Evolutionary conservation across 306 rosid species (phyloP).

Genomic region (Datisca glomerata): DNA sequence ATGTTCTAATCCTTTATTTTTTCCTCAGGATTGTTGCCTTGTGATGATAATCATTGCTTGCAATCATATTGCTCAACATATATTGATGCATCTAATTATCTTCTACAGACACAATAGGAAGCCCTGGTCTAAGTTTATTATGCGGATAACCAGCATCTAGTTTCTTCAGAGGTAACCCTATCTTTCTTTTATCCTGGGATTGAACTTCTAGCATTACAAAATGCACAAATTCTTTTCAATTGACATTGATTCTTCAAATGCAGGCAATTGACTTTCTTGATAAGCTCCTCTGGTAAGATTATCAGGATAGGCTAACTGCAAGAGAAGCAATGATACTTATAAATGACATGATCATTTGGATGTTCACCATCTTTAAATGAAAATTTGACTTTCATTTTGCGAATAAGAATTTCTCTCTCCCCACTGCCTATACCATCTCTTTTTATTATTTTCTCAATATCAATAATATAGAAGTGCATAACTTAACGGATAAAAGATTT

Average conservation of each 20-base stretch:
- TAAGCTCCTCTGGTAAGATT: conserved; percentile 91
- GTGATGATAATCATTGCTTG: no score
- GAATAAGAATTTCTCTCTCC: neutral
- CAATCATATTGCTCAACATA: no score
- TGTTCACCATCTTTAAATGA: neutral
- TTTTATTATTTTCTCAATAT: no score
- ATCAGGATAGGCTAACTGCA: conserved; percentile 93
- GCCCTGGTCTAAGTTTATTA: conserved; percentile 92
- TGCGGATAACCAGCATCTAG: conserved; percentile 90
- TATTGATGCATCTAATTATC: neutral
- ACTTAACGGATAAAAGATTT: no score
- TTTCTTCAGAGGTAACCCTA: conserved; percentile 75
- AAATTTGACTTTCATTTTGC: neutral
- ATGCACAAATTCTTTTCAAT: neutral
- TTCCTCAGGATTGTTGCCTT: neutral
- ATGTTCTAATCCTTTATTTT: neutral
- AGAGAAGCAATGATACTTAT: conserved; percentile 82
- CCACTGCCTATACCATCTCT: no score
- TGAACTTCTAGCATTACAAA: no score
- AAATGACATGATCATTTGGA: neutral
- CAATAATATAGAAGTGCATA: no score
- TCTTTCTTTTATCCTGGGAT: neutral
- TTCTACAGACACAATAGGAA: conserved; percentile 89
- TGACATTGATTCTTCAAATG: conserved; percentile 2
- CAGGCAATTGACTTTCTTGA: conserved; percentile 98